Conservation (phyloP, 2,329 filamentous ascomycete species). For the Nemania abortiva region DNA sequence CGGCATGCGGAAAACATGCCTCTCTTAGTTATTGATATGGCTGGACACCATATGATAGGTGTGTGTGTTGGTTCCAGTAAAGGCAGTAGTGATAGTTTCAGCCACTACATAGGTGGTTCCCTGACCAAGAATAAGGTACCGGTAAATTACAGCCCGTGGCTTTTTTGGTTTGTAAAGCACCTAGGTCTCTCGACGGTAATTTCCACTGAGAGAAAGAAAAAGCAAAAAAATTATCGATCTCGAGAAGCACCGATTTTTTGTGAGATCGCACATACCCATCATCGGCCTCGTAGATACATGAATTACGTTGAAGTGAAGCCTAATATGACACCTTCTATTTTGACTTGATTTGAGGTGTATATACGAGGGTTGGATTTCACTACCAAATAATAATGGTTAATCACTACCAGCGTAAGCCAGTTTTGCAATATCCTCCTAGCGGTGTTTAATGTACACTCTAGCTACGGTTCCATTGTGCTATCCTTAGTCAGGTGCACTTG, state of each 20-base stretch:
- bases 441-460: not conserved
- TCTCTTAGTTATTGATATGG: not conserved
- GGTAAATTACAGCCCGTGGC: not conserved
- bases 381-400: not conserved
- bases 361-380: no score
- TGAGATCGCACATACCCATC: not conserved
- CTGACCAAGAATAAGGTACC: not conserved
- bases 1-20: not conserved
- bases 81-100: slow-evolving; percentile 1
- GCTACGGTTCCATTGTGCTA: not conserved
- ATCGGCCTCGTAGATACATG: not conserved
- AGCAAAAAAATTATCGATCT: not conserved
- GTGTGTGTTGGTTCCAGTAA: slow-evolving; percentile 11
- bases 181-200: not conserved
- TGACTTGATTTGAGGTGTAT: not conserved
- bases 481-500: no score
- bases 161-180: not conserved
- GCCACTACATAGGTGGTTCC: not conserved
- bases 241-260: not conserved
- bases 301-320: not conserved
- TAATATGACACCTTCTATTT: not conserved
- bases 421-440: not conserved
- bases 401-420: not conserved
- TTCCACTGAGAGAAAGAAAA: not conserved
- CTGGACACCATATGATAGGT: slow-evolving; percentile 4